phyloP scores from a whole-genome alignment of 768 basidiomycete genomes.

The Phaeotremella skinneri region DNA sequence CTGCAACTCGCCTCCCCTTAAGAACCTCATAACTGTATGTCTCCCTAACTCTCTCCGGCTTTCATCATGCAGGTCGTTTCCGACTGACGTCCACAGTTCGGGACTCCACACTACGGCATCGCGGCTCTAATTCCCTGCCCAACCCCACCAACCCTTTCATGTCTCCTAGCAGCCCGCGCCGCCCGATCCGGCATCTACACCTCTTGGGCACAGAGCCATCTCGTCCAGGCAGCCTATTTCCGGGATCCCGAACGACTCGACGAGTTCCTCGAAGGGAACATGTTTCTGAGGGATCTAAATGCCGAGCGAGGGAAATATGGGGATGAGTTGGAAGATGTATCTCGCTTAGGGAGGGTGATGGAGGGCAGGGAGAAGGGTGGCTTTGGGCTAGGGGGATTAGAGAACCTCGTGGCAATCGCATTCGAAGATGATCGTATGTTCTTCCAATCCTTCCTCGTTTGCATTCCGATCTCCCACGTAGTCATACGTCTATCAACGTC shows the following conservation, averaged over 20 bases:
- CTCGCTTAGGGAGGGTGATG: background rate
- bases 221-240: conserved; percentile 54
- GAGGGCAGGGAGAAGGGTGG: conserved; percentile 18
- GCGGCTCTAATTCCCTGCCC: conserved; percentile 52
- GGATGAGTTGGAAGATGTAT: conserved; percentile 12
- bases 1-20: conserved; percentile 44
- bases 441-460: background rate
- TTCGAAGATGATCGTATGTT: conserved; percentile 49
- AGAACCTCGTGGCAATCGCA: conserved; percentile 42
- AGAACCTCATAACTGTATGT: conserved; percentile 54
- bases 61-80: background rate
- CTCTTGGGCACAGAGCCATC: conserved; percentile 44
- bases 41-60: too few relatives aligned
- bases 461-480: background rate
- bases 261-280: conserved; percentile 46
- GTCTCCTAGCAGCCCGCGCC: conserved; percentile 44
- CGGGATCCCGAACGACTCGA: conserved; percentile 52
- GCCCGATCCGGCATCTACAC: conserved; percentile 50
- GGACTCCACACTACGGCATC: conserved; percentile 52
- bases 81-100: conserved; percentile 35
- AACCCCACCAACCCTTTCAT: conserved; percentile 47
- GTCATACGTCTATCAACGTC: background rate
- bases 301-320: conserved; percentile 42
- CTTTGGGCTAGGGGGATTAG: conserved; percentile 20
- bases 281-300: conserved; percentile 51